Evolutionary conservation across 352 stramenopile species (phyloP), one percentile per base, ranked within the genome.

Genomic region (Globisporangium alternatum): DNA sequence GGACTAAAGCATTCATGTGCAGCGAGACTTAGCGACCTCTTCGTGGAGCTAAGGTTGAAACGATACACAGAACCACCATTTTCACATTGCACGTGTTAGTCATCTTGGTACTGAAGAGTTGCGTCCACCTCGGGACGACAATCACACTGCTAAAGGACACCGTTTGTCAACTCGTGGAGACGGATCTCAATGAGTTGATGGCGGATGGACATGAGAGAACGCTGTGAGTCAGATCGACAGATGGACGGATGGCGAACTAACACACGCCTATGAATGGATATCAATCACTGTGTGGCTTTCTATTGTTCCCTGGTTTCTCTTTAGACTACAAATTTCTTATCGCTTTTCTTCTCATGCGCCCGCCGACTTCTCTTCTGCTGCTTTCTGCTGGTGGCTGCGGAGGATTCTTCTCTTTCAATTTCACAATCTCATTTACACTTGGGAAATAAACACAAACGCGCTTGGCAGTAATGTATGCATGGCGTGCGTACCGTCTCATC

Each of bases 1-100:
- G 60, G 78, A 88, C 51, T 74, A 76, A 15, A 19, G 21, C 33
- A 39, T 12, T 12, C 10, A 0, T 39, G 33, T 39, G 33, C 33
- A 39, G 7, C 7, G 10, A 39, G 33, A 3, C 33, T 39, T 39
- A 13, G 33, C 33, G 33, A 39, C 10, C 33, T 13, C 33, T 39
- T 39, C 33, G 10, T 39, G 10, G 33, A 39, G 33, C 8, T 39
- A 39, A 39, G 33, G 33, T 39, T 12, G 7, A 39, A 39, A 39
- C 33, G 33, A 39, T 39, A 39, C 10, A 28, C 7, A 39, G 10
- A 39, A 7, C 33, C 33, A 39, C 8, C 33, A 8, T 13, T 8
- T 39, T 39, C 33, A 39, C 33, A 39, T 8, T 39, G 12, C 33
- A 12, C 33, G 33, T 12, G 33, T 39, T 39, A 13, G 33, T 39